Conservation (phyloP, 1,139 yeast species). For the Candida sp. region DNA sequence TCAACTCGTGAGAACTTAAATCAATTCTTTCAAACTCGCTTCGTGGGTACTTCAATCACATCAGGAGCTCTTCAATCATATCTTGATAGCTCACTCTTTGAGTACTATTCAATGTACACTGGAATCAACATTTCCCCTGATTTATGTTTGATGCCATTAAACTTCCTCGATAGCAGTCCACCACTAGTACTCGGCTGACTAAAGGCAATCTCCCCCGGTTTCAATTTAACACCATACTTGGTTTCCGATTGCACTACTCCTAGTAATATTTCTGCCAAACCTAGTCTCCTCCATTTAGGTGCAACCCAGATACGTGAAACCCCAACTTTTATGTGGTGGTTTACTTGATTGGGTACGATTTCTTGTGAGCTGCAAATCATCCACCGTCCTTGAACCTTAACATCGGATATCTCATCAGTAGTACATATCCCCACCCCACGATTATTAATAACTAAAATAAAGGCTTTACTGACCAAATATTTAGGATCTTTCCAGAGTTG, state of each 20-base stretch:
- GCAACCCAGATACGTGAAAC: constrained; percentile 66
- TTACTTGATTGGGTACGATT: constrained; percentile 33
- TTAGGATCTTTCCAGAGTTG: constrained; percentile 38
- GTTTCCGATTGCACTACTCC: constrained; percentile 35
- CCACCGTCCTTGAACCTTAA: constrained; percentile 35
- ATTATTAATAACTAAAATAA: constrained; percentile 35
- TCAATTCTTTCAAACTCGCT: too few relatives aligned
- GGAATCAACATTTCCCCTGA: constrained; percentile 50
- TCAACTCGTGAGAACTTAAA: too few relatives aligned
- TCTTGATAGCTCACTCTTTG: neutral
- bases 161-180: constrained; percentile 47
- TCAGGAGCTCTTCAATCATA: too few relatives aligned
- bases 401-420: constrained; percentile 29
- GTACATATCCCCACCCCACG: constrained; percentile 54
- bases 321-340: constrained; percentile 39
- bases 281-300: constrained; percentile 48
- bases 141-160: constrained; percentile 49
- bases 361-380: constrained; percentile 38
- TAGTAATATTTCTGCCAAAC: constrained; percentile 46
- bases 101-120: constrained; percentile 35
- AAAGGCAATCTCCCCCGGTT: constrained; percentile 50
- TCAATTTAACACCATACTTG: constrained; percentile 50
- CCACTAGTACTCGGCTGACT: constrained; percentile 73
- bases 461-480: constrained; percentile 35
- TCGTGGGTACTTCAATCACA: too few relatives aligned